Evolutionary conservation across 1,284 basidiomycete species (phyloP).

Genomic region (Microbotryum saponariae): DNA sequence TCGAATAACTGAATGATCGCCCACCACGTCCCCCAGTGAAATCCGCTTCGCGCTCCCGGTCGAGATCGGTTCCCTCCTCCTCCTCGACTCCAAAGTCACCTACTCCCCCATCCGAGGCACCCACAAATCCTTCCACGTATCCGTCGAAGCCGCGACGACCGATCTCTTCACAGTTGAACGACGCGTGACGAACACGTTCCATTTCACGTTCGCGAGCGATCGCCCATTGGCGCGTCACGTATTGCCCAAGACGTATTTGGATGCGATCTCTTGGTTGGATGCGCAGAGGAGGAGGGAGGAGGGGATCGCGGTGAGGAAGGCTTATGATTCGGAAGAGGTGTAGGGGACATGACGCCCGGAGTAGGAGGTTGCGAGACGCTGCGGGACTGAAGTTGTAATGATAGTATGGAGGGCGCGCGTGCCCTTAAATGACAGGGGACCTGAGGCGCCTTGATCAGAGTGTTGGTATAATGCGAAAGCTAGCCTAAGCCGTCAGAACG

Average conservation of each 20-base stretch:
- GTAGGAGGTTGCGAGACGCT: too few relatives aligned
- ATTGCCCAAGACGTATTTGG: constrained; percentile 25
- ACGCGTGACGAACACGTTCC: constrained; percentile 30
- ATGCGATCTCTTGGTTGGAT: constrained; percentile 30
- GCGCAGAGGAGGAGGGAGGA: constrained; percentile 20
- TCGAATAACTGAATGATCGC: not conserved
- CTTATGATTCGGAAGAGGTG: constrained; percentile 6
- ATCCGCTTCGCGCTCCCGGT: constrained; percentile 33
- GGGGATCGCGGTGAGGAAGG: constrained; percentile 21
- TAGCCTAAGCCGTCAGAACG: too few relatives aligned
- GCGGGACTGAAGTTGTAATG: too few relatives aligned
- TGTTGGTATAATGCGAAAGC: too few relatives aligned
- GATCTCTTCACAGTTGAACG: constrained; percentile 26
- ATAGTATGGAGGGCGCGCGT: too few relatives aligned
- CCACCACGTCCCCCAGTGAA: constrained; percentile 17
- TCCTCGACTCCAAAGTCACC: constrained; percentile 28
- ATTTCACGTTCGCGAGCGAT: constrained; percentile 32
- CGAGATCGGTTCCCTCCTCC: constrained; percentile 29
- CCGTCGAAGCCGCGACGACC: constrained; percentile 19
- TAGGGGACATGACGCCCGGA: not conserved
- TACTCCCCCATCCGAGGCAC: constrained; percentile 23
- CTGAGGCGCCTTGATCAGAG: too few relatives aligned
- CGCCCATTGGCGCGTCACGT: constrained; percentile 31
- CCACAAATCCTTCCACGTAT: constrained; percentile 23
- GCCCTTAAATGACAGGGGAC: too few relatives aligned